These are phyloP conservation scores for Calendula officinalis DNA, from an alignment of 129 eudicot genomes.

Conservation along the genomic window DNA sequence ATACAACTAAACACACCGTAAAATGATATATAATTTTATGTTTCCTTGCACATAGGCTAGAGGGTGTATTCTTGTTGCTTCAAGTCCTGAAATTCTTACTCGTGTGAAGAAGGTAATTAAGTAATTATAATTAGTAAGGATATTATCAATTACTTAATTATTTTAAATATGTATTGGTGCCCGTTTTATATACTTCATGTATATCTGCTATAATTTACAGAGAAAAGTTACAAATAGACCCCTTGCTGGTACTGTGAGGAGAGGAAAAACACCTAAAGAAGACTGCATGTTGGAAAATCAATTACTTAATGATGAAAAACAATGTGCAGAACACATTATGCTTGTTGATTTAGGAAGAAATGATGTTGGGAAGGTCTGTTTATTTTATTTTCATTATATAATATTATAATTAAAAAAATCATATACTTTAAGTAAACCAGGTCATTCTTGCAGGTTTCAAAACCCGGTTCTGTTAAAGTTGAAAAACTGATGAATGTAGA, in stretches of 20 bases:
- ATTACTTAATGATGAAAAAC: slow-evolving; percentile 85
- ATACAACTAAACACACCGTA: background rate
- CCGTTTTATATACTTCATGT: slow-evolving; percentile 5
- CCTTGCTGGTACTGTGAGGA: slow-evolving; percentile 92
- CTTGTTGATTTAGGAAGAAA: slow-evolving; percentile 97
- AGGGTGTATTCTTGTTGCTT: slow-evolving; percentile 95
- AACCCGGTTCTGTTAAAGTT: slow-evolving; percentile 89
- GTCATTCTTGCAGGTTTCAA: slow-evolving; percentile 66
- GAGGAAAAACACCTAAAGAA: slow-evolving; percentile 93
- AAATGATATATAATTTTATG: slow-evolving; percentile 7
- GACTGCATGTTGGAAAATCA: slow-evolving; percentile 90
- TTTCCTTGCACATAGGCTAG: slow-evolving; percentile 61
- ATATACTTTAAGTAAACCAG: slow-evolving; percentile 19
- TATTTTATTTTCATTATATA: too few species aligned
- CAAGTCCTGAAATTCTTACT: slow-evolving; percentile 99
- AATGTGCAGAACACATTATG: slow-evolving; percentile 99
- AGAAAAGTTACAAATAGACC: slow-evolving; percentile 86
- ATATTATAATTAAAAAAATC: too few species aligned
- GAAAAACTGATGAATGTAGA: slow-evolving; percentile 94
- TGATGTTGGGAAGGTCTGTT: slow-evolving; percentile 93
- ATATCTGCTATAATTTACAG: slow-evolving; percentile 40
- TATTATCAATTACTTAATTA: background rate
- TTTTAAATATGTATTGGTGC: background rate
- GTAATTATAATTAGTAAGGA: background rate
- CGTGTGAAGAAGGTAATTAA: slow-evolving; percentile 81